phyloP scores from a whole-genome alignment of 345 rosid genomes.

The Euphorbia pulcherrima region DNA sequence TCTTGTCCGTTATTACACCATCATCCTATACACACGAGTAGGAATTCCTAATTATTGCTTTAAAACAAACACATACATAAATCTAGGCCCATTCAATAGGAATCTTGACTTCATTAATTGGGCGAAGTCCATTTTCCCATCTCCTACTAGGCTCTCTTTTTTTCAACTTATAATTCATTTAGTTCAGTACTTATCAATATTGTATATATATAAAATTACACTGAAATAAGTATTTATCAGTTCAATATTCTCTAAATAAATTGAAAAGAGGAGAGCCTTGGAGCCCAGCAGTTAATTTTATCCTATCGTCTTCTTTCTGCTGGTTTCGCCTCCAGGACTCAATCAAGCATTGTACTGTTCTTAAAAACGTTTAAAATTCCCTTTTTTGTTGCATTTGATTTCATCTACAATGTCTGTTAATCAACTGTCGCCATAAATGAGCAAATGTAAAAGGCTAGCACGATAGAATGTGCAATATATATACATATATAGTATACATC shows the following conservation, averaged over 20 bases:
- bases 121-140: slow-evolving; percentile 79
- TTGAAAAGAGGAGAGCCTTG: no score
- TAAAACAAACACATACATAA: background rate
- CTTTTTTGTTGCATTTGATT: slow-evolving; percentile 33
- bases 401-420: slow-evolving; percentile 78
- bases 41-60: background rate
- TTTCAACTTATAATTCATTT: no score
- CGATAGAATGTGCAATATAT: background rate
- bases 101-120: slow-evolving; percentile 72
- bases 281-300: slow-evolving; percentile 49
- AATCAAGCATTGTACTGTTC: background rate
- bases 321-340: background rate
- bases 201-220: no score
- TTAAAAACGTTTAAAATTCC: no score
- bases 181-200: no score
- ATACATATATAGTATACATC: background rate
- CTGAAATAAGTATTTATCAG: no score
- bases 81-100: slow-evolving; percentile 51
- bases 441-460: background rate
- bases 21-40: background rate
- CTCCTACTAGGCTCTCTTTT: slow-evolving; percentile 64
- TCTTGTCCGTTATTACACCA: background rate
- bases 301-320: background rate
- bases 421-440: background rate
- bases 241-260: no score